Conservation (phyloP, 2,329 filamentous ascomycete genomes). For the Exserohilum rostratum region DNA sequence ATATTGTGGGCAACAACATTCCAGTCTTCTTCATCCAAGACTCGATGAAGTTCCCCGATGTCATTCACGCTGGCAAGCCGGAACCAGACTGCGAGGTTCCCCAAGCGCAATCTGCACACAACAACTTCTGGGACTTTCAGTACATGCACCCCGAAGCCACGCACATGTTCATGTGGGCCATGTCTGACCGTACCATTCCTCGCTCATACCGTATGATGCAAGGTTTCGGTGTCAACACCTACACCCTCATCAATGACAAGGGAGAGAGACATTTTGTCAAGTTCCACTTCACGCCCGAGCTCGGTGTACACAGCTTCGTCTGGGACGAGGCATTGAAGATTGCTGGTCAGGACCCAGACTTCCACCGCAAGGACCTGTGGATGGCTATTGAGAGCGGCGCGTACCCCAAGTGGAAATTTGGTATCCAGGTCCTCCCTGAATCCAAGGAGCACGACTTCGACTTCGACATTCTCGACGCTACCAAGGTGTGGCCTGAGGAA, state of each 20-base stretch:
- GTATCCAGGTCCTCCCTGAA: constrained; percentile 78
- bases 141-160: constrained; percentile 70
- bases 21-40: constrained; percentile 80
- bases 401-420: constrained; percentile 80
- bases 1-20: constrained; percentile 75
- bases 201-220: constrained; percentile 85
- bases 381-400: constrained; percentile 74
- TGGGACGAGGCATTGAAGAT: constrained; percentile 83
- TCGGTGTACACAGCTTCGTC: constrained; percentile 77
- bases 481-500: constrained; percentile 85
- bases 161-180: constrained; percentile 80
- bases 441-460: constrained; percentile 76
- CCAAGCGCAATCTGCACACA: constrained; percentile 72
- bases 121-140: constrained; percentile 79
- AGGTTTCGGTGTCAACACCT: constrained; percentile 84
- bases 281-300: constrained; percentile 75
- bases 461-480: constrained; percentile 84
- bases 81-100: constrained; percentile 74
- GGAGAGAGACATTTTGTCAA: constrained; percentile 77
- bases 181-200: constrained; percentile 76
- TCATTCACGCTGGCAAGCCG: constrained; percentile 69
- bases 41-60: constrained; percentile 73
- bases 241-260: constrained; percentile 69
- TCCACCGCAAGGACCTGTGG: constrained; percentile 77
- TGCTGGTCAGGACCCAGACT: constrained; percentile 69